These are phyloP conservation scores for Nicotiana benthamiana DNA, from an alignment of 257 asterid genomes.

Conservation along the genomic window DNA sequence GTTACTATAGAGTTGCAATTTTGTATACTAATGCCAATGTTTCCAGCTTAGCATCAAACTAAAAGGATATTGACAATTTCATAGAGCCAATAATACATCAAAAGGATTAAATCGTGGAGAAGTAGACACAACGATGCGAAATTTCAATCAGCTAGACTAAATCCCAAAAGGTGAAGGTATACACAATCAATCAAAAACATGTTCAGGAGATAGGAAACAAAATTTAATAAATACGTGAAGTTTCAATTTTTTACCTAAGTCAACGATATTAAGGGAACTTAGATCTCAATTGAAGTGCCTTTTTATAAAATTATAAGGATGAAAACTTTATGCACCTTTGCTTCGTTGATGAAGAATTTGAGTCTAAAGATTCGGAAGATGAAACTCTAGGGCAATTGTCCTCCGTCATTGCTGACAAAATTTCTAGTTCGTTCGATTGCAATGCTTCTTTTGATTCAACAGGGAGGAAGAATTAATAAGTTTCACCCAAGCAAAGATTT, in stretches of 20 bases:
- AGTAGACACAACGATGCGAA: neutral
- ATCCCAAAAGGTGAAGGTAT: neutral
- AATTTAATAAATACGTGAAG: neutral
- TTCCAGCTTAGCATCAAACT: neutral
- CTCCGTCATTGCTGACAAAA: conserved; percentile 37
- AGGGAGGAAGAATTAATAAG: neutral
- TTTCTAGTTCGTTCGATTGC: neutral
- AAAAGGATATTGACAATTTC: neutral
- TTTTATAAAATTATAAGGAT: neutral
- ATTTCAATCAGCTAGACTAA: neutral
- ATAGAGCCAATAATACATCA: neutral
- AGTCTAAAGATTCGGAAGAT: conserved; percentile 26
- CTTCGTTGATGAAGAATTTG: conserved; percentile 49
- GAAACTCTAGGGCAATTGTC: conserved; percentile 66
- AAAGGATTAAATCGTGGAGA: neutral
- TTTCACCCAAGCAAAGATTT: neutral
- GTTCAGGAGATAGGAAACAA: neutral
- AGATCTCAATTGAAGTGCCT: neutral
- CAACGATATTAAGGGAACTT: neutral
- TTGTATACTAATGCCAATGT: neutral
- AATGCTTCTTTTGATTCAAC: neutral
- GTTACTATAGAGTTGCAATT: neutral
- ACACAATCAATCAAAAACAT: neutral
- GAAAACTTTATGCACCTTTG: conserved; percentile 41
- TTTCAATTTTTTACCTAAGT: neutral